phyloP scores from a whole-genome alignment of 148 eudicot genomes.

The Drosera capensis region DNA sequence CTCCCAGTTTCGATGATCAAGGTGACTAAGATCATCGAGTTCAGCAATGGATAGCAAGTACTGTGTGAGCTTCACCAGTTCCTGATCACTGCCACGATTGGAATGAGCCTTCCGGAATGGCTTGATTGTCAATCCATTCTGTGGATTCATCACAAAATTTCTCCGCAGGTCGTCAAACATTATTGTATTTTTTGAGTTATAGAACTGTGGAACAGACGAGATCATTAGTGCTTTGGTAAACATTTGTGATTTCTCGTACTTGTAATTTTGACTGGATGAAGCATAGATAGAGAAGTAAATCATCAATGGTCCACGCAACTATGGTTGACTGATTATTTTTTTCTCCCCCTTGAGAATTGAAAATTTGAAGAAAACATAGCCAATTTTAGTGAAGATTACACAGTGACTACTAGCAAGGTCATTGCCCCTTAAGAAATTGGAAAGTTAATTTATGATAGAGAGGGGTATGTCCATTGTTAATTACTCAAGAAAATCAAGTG shows the following conservation, averaged over 20 bases:
- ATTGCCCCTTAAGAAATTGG: too few species aligned
- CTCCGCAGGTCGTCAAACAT: constrained; percentile 93
- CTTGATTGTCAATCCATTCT: constrained; percentile 71
- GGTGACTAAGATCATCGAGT: constrained; percentile 60
- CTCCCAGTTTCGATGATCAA: constrained; percentile 81
- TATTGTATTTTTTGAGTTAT: constrained; percentile 75
- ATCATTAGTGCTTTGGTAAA: not conserved
- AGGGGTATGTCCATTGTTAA: not conserved
- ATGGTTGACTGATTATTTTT: too few species aligned
- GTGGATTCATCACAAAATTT: constrained; percentile 96
- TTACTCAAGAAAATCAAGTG: not conserved
- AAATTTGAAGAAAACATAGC: too few species aligned
- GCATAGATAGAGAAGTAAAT: too few species aligned
- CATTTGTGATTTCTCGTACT: too few species aligned
- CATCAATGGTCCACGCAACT: too few species aligned
- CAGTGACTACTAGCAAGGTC: too few species aligned
- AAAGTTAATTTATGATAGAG: too few species aligned
- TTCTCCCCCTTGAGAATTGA: too few species aligned
- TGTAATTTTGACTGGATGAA: too few species aligned
- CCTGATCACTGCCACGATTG: constrained; percentile 60
- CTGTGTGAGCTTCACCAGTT: constrained; percentile 84
- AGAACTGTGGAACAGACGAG: constrained; percentile 39
- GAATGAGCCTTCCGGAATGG: constrained; percentile 91
- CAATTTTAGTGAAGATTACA: too few species aligned
- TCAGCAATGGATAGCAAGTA: constrained; percentile 87